These are phyloP conservation scores for Colletotrichum scovillei DNA, from an alignment of 2,329 filamentous ascomycete species.

Conservation along the genomic window DNA sequence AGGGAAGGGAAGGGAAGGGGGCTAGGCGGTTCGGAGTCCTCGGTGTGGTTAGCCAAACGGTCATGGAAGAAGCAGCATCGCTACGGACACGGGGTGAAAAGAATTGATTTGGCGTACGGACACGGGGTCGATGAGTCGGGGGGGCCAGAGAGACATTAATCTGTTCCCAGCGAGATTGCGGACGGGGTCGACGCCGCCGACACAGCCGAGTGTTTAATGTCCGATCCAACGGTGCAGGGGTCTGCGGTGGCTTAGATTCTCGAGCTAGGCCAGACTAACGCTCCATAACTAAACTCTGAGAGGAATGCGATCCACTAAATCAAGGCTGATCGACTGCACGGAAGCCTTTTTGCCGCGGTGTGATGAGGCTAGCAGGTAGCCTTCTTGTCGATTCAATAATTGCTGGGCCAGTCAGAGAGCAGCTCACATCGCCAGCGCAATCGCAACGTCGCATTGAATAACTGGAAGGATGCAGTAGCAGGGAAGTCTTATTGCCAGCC, in stretches of 20 bases:
- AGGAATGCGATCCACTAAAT: background rate
- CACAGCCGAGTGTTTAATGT: background rate
- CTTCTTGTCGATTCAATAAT: background rate
- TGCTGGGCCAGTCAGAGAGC: background rate
- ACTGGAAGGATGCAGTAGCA: background rate
- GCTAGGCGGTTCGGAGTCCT: background rate
- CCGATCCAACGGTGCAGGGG: slow-evolving; percentile 3
- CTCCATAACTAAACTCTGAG: background rate
- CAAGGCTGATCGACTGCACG: background rate
- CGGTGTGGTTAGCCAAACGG: background rate
- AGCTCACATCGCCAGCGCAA: background rate
- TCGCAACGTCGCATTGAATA: background rate
- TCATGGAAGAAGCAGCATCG: background rate
- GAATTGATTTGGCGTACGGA: slow-evolving; percentile 10
- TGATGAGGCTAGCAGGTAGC: background rate
- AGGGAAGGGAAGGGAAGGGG: background rate
- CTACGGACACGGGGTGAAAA: slow-evolving; percentile 24
- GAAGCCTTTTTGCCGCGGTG: background rate
- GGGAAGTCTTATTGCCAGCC: background rate
- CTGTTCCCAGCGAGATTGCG: slow-evolving; percentile 16
- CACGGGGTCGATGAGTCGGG: slow-evolving; percentile 1
- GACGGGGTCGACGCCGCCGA: slow-evolving; percentile 15
- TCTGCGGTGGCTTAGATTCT: slow-evolving; percentile 16
- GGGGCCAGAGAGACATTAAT: background rate
- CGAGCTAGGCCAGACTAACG: background rate